These are phyloP conservation scores for Alliaria petiolata DNA, from an alignment of 345 rosid genomes.

Conservation along the genomic window DNA sequence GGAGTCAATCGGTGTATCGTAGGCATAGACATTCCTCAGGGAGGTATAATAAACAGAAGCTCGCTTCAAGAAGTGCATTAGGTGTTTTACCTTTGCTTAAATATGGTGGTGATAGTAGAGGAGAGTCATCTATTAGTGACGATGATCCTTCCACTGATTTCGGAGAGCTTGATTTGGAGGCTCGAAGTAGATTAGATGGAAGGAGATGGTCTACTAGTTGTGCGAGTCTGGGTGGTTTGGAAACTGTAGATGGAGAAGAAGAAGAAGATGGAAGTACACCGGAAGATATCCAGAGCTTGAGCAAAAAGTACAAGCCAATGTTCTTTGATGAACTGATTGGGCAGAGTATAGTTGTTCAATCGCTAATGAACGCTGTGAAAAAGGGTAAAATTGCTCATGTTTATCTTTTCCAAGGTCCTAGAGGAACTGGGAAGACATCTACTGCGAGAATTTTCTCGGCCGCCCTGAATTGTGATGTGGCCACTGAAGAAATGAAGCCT, in stretches of 20 bases:
- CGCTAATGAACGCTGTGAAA: slow-evolving; percentile 57
- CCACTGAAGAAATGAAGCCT: slow-evolving; percentile 59
- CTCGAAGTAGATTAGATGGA: slow-evolving; percentile 94
- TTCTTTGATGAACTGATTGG: slow-evolving; percentile 82
- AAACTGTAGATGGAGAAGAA: slow-evolving; percentile 42
- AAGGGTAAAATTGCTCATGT: slow-evolving; percentile 72
- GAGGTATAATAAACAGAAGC: slow-evolving; percentile 39
- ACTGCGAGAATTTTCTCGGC: slow-evolving; percentile 76
- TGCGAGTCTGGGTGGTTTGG: slow-evolving; percentile 69
- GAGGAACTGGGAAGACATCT: slow-evolving; percentile 93
- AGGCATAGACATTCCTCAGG: slow-evolving; percentile 47
- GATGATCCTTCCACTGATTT: slow-evolving; percentile 80
- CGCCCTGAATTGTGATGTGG: slow-evolving; percentile 62
- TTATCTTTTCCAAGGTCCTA: slow-evolving; percentile 96
- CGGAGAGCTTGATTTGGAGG: slow-evolving; percentile 91
- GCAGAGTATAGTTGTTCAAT: slow-evolving; percentile 72
- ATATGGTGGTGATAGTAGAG: slow-evolving; percentile 49
- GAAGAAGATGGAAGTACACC: slow-evolving; percentile 57
- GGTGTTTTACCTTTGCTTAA: slow-evolving; percentile 77
- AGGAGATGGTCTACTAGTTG: slow-evolving; percentile 85
- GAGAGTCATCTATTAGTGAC: slow-evolving; percentile 72
- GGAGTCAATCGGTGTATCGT: slow-evolving; percentile 53
- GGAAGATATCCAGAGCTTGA: slow-evolving; percentile 64
- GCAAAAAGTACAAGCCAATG: slow-evolving; percentile 81
- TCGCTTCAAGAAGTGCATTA: slow-evolving; percentile 51